Base-by-base conservation (phyloP, 2,329 filamentous ascomycete genomes). In the Cladosporium austrohemisphaericum region DNA sequence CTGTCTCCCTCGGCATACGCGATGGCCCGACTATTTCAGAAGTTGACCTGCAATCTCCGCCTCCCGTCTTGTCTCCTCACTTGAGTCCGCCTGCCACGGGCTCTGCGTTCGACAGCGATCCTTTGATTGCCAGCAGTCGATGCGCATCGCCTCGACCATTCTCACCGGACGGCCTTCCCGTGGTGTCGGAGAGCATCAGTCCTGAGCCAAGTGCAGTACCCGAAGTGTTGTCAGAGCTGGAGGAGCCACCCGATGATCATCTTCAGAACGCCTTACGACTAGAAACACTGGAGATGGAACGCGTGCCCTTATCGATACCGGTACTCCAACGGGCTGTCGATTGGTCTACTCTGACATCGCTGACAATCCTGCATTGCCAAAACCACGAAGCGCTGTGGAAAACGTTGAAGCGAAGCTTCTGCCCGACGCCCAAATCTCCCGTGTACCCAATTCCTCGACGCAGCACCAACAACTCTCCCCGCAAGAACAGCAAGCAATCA, bases 301-400 rank as follows among this genome's bases (percentile, higher is more conserved):
- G 86, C 19, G 78, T 92, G 2, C 78, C 80, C 0, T 69, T 93
- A n/a, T 89, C 84, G 1, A 76, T 88, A 33, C 75, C 81, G 7
- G 80, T 88, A n/a, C 74, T 89, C 48, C 76, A 81, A 38, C 79
- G 79, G 52, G 84, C 80, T 1, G 76, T 93, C 33, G 86, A 93
- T 67, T 93, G 86, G 86, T 80, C 81, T 1, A 73, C 77, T 8
- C 66, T 93, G 45, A 86, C 82, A 2, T 85, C 74, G 13, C 68
- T 93, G 43, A 92, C 88, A 1, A 76, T 93, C 16, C 77, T 93
- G 37, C 76, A 84, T 53, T 93, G 88, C 62, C 73, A 76, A 26
- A 80, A 86, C 45, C 83, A 89, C 60, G 86, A 91, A 52, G 77
- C 79, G 50, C 72, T 93, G 2, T 93, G 87, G 87, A 84, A 83